Evolutionary conservation across 305 asterid genomes (phyloP).

Genomic region (Salvia sclarea): DNA sequence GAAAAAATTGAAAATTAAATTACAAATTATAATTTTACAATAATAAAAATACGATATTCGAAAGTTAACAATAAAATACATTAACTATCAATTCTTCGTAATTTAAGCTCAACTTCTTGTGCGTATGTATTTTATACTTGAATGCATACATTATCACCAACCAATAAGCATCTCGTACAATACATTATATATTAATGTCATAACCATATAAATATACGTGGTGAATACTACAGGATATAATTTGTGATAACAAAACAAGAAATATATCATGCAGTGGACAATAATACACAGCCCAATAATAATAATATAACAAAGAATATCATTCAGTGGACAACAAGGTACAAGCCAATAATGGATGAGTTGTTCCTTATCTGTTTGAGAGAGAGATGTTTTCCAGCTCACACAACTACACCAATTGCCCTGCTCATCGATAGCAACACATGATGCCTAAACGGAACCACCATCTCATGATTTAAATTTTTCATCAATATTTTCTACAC

Average conservation of each 20-base stretch:
- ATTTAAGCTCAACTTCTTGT: too few species aligned
- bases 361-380: conserved; percentile 4
- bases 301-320: neutral
- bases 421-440: neutral
- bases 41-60: too few species aligned
- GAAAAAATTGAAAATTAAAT: too few species aligned
- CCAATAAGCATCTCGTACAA: too few species aligned
- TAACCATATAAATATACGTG: neutral
- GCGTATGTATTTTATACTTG: too few species aligned
- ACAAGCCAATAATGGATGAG: neutral
- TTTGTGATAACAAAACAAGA: neutral
- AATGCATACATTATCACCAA: too few species aligned
- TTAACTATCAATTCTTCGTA: too few species aligned
- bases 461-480: neutral
- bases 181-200: too few species aligned
- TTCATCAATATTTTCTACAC: neutral
- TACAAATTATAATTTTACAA: too few species aligned
- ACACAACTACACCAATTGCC: neutral
- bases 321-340: neutral
- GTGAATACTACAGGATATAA: neutral
- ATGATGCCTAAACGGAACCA: neutral
- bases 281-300: neutral
- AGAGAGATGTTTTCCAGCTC: conserved; percentile 3
- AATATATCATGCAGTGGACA: neutral
- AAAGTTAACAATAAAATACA: too few species aligned